A percentile compares a stretch with the other conserved stretches of the same genome.
These are phyloP conservation scores for Zasmidium angulare DNA, from an alignment of 2,329 filamentous ascomycete species.

Conservation along the genomic window DNA sequence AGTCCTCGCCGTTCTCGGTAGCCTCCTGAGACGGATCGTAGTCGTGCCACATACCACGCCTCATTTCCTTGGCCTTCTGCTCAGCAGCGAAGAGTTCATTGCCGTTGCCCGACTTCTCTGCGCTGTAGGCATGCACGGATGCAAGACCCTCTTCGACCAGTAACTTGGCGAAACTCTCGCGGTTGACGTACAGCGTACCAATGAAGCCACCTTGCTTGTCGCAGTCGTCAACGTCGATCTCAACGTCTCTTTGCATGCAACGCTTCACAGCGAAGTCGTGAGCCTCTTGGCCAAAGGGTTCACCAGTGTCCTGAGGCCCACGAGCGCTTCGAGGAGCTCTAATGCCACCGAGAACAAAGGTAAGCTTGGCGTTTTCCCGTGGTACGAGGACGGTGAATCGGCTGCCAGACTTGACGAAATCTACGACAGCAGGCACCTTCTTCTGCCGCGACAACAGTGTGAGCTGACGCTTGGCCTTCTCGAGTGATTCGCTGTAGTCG, in stretches of 20 bases:
- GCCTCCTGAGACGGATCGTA: constrained; percentile 89
- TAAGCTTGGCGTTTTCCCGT: constrained; percentile 90
- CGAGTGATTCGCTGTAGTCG: constrained; percentile 87
- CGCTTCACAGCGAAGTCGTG: constrained; percentile 86
- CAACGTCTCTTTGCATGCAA: constrained; percentile 90
- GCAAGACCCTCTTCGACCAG: constrained; percentile 93
- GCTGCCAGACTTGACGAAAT: constrained; percentile 97
- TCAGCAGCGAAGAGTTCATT: constrained; percentile 85
- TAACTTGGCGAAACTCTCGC: constrained; percentile 91
- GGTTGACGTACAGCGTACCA: constrained; percentile 86
- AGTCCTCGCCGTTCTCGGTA: constrained; percentile 47
- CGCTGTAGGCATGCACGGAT: constrained; percentile 89
- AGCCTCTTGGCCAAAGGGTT: constrained; percentile 94
- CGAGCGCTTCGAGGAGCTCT: constrained; percentile 85
- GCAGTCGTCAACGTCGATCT: constrained; percentile 90
- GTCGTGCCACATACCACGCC: constrained; percentile 88
- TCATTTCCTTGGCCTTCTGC: constrained; percentile 81
- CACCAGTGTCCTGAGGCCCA: constrained; percentile 74
- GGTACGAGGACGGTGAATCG: constrained; percentile 90
- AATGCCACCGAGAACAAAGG: constrained; percentile 90
- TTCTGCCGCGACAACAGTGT: constrained; percentile 85
- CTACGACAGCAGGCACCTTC: constrained; percentile 88
- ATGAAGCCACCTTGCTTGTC: constrained; percentile 99
- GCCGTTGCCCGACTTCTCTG: constrained; percentile 89
- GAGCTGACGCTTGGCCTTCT: constrained; percentile 94